These are phyloP conservation scores for Phialocephala subalpina DNA, from an alignment of 2,329 filamentous ascomycete genomes.

Conservation along the genomic window DNA sequence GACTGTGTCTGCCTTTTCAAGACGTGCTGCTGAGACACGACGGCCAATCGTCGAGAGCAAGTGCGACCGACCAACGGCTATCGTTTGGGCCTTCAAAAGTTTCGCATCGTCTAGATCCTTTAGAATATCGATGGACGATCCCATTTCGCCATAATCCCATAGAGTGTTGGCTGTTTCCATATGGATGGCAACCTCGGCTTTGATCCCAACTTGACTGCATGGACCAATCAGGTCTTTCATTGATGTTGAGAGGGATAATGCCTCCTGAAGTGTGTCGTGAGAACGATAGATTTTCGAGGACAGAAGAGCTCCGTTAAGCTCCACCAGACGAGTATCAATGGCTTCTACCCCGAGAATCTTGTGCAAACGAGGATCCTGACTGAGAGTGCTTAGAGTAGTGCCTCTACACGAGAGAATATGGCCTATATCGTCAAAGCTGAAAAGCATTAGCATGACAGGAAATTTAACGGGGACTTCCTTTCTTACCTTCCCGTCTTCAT, in stretches of 20 bases:
- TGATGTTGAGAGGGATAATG: conserved; percentile 83
- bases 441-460: conserved; percentile 38
- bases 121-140: conserved; percentile 87
- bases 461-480: background rate
- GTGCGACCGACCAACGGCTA: conserved; percentile 77
- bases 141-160: conserved; percentile 93
- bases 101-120: conserved; percentile 72
- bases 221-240: conserved; percentile 79
- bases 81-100: conserved; percentile 71
- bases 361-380: conserved; percentile 71
- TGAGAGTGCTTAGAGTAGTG: conserved; percentile 82
- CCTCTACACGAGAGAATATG: conserved; percentile 84
- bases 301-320: conserved; percentile 79
- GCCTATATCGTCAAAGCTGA: conserved; percentile 78
- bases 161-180: conserved; percentile 88
- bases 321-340: conserved; percentile 71
- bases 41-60: conserved; percentile 88
- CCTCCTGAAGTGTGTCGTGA: conserved; percentile 85
- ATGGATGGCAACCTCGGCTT: conserved; percentile 78
- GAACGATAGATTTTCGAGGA: conserved; percentile 79
- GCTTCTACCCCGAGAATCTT: conserved; percentile 66
- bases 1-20: conserved; percentile 91
- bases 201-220: conserved; percentile 75
- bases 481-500: conserved; percentile 82
- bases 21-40: conserved; percentile 85